Percentiles rank a stretch among this genome's conserved stretches.
phyloP scores from a whole-genome alignment of 805 yeast genomes.

The Saccharomyces kudriavzevii region DNA sequence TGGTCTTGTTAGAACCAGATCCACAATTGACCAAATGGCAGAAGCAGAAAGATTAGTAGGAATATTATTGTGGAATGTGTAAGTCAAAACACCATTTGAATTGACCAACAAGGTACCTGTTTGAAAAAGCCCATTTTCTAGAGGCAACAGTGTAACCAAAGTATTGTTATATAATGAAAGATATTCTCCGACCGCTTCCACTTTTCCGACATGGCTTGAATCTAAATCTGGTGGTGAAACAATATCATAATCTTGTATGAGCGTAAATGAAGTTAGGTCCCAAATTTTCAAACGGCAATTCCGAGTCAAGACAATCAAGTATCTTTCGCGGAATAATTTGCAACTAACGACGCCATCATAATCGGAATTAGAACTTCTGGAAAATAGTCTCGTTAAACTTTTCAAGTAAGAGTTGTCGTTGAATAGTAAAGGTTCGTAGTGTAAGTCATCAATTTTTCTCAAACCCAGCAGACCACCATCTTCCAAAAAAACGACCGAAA shows the following conservation, averaged over 20 bases:
- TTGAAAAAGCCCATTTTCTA: slow-evolving; percentile 38
- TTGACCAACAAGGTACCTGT: slow-evolving; percentile 28
- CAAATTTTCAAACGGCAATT: slow-evolving; percentile 24
- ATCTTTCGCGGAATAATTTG: slow-evolving; percentile 12
- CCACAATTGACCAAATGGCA: slow-evolving; percentile 28
- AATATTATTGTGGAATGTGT: slow-evolving; percentile 9
- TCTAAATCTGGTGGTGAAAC: slow-evolving; percentile 11
- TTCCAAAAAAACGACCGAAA: slow-evolving; percentile 49
- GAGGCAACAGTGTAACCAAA: slow-evolving; percentile 36
- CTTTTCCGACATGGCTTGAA: slow-evolving; percentile 9
- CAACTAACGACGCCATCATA: slow-evolving; percentile 20
- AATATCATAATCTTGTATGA: slow-evolving; percentile 17
- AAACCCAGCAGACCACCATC: slow-evolving; percentile 75
- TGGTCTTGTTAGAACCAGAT: slow-evolving; percentile 21
- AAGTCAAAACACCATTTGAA: slow-evolving; percentile 9
- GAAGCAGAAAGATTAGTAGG: slow-evolving; percentile 23
- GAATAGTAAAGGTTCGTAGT: slow-evolving; percentile 41
- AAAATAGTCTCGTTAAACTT: slow-evolving; percentile 27
- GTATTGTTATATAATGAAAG: slow-evolving; percentile 29
- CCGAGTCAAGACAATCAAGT: slow-evolving; percentile 22
- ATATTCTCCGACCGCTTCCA: slow-evolving; percentile 29
- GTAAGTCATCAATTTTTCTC: slow-evolving; percentile 16
- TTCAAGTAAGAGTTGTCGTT: slow-evolving; percentile 45
- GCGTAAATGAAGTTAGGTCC: slow-evolving; percentile 16
- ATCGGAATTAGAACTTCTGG: slow-evolving; percentile 6